Evolutionary conservation across 1,284 basidiomycete genomes (phyloP).

Genomic region (Stygiomarasmius scandens): DNA sequence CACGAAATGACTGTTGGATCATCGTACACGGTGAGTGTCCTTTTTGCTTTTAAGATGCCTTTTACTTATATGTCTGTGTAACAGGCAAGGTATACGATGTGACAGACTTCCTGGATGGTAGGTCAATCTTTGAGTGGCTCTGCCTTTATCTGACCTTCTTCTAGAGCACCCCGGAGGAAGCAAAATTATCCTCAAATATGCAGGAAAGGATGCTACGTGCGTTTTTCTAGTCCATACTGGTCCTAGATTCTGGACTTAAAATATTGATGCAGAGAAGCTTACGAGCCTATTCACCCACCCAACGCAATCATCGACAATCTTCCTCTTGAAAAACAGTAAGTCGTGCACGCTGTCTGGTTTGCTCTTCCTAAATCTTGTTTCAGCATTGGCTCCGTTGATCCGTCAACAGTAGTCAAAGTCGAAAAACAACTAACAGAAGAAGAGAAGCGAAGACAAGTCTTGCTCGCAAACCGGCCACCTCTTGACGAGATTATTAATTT

Average conservation of each 20-base stretch:
- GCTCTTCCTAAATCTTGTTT: slow-evolving; percentile 7
- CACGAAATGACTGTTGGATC: slow-evolving; percentile 81
- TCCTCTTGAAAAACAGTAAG: slow-evolving; percentile 75
- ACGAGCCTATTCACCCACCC: slow-evolving; percentile 87
- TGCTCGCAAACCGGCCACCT: slow-evolving; percentile 60
- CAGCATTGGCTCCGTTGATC: slow-evolving; percentile 74
- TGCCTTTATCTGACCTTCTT: not conserved
- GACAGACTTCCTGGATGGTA: slow-evolving; percentile 71
- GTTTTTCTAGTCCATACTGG: slow-evolving; percentile 19
- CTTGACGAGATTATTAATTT: slow-evolving; percentile 82
- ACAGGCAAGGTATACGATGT: slow-evolving; percentile 72
- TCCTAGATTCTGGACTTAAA: not conserved
- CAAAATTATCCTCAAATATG: slow-evolving; percentile 71
- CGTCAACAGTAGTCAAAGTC: slow-evolving; percentile 59
- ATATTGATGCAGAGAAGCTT: slow-evolving; percentile 56
- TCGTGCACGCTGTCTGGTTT: slow-evolving; percentile 10
- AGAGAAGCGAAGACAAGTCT: slow-evolving; percentile 55
- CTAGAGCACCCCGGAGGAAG: slow-evolving; percentile 70
- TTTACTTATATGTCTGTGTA: slow-evolving; percentile 21
- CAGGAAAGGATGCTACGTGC: slow-evolving; percentile 76
- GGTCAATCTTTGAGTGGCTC: slow-evolving; percentile 12
- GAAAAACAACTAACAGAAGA: slow-evolving; percentile 59
- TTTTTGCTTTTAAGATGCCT: slow-evolving; percentile 19
- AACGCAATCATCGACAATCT: slow-evolving; percentile 86
- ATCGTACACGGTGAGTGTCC: slow-evolving; percentile 74